A percentile compares a stretch with the other conserved stretches of the same genome.
Conservation (phyloP, 208 protist genomes). For the Acanthamoeba castellanii region DNA sequence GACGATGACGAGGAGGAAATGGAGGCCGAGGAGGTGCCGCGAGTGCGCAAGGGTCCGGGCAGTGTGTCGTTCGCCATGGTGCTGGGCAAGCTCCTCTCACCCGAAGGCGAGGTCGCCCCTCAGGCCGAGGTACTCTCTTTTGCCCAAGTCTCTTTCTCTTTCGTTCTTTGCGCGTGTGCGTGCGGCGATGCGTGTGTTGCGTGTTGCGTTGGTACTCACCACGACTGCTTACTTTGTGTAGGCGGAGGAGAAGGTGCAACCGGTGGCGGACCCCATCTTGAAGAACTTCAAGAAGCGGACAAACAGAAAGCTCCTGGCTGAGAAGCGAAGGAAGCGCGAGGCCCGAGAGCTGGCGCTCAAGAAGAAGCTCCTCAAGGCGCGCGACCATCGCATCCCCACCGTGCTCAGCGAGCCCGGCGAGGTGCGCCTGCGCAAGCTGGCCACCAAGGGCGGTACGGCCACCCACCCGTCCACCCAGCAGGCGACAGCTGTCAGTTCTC, state of each 20-base stretch:
- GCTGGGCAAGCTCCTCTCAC: conserved; percentile 29
- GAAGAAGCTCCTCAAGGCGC: conserved; percentile 54
- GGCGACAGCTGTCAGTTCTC: neutral
- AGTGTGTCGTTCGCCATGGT: conserved; percentile 32
- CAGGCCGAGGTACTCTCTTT: neutral
- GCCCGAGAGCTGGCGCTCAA: conserved; percentile 31
- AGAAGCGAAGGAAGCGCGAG: conserved; percentile 15
- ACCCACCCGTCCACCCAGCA: neutral
- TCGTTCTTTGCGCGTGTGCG: neutral
- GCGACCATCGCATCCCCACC: conserved; percentile 26
- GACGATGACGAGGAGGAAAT: neutral
- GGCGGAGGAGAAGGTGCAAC: neutral
- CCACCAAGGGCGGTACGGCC: conserved; percentile 32
- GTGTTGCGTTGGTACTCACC: neutral
- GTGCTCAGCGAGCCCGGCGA: conserved; percentile 42
- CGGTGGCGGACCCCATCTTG: conserved; percentile 40
- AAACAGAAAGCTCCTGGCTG: conserved; percentile 20
- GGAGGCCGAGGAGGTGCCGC: conserved; percentile 10
- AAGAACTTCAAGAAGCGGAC: conserved; percentile 48
- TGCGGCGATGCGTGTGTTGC: neutral
- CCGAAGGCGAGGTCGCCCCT: neutral
- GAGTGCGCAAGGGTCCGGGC: conserved; percentile 35
- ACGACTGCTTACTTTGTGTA: neutral
- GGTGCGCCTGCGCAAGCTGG: conserved; percentile 43
- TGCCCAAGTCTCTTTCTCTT: neutral